Base-by-base conservation (phyloP, 2,329 filamentous ascomycete species). In the Pseudogymnoascus sp. region DNA sequence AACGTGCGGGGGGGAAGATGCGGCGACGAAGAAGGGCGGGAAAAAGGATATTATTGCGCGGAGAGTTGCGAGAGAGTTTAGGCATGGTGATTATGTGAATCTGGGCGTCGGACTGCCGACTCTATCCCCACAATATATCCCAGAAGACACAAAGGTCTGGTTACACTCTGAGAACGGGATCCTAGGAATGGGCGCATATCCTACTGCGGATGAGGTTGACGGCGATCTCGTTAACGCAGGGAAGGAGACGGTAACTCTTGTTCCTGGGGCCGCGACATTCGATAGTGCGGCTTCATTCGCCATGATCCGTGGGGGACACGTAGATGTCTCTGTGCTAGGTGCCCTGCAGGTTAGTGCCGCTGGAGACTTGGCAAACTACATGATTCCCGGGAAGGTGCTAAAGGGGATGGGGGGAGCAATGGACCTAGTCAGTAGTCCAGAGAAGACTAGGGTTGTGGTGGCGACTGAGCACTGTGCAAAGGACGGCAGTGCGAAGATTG, bases 111-210 rank as follows among this genome's bases (percentile, higher is more conserved):
- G 90, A n/a, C 92, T 96, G 74, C 92, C 91, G 0, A 96, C 91
- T 13, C 80, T 95, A n/a, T 90, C 91, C 0, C 90, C 90, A 0
- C 89, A 86, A 0, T 92, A 90, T 74, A 77, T 96, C 6, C 85
- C 89, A 1, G 75, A 83, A 0, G 83, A 83, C 61, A 82, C 85
- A 14, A 85, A 88, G 66, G 91, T 96, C 31, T 92, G 90, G 85
- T 83, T 96, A 48, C 91, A 96, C 74, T 91, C 88, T 0, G 91
- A 96, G 78, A 96, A 96, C 75, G 91, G 91, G 10, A 89, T 96
- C 64, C 76, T 96, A 1, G 91, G 91, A 48, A 92, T 96, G 80
- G 90, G 91, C 0, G 84, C 89, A 0, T 93, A 95, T 75, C 90
- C 91, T 0, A 86, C 85, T 1, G 83, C 86, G 67, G 86, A 85